Conservation (phyloP, 805 yeast genomes). For the Saturnispora sanitii region DNA sequence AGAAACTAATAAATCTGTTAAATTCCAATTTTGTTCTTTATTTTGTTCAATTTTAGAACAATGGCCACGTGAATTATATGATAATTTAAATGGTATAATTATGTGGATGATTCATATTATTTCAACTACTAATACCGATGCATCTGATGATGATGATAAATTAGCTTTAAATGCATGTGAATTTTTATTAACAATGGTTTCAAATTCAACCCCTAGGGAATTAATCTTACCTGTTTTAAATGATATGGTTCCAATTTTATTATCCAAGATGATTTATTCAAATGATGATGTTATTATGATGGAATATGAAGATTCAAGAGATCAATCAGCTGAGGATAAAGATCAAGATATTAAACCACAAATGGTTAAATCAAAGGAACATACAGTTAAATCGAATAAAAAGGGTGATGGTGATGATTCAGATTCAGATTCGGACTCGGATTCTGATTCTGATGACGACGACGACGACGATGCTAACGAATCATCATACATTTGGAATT, state of each 20-base stretch:
- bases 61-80: constrained; percentile 69
- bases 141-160: constrained; percentile 27
- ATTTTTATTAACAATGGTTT: constrained; percentile 65
- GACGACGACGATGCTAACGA: constrained; percentile 26
- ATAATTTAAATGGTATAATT: constrained; percentile 80
- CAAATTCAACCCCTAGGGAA: constrained; percentile 41
- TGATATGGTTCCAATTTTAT: constrained; percentile 62
- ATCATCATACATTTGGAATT: constrained; percentile 50
- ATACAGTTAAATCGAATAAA: constrained; percentile 15
- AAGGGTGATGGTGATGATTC: constrained; percentile 6
- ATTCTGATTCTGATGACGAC: constrained; percentile 10
- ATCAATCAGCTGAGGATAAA: constrained; percentile 71
- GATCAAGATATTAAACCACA: constrained; percentile 85
- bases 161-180: constrained; percentile 92
- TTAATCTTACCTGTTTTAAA: constrained; percentile 49
- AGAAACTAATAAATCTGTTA: constrained; percentile 40
- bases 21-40: constrained; percentile 68
- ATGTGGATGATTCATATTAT: constrained; percentile 76
- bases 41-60: constrained; percentile 63
- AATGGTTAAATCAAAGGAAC: constrained; percentile 55
- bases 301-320: constrained; percentile 57
- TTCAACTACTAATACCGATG: constrained; percentile 38
- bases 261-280: constrained; percentile 78
- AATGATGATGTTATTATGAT: constrained; percentile 66
- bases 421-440: neutral